Conservation (phyloP, 176 grass and related monocot genomes). For the Alloteropsis semialata region DNA sequence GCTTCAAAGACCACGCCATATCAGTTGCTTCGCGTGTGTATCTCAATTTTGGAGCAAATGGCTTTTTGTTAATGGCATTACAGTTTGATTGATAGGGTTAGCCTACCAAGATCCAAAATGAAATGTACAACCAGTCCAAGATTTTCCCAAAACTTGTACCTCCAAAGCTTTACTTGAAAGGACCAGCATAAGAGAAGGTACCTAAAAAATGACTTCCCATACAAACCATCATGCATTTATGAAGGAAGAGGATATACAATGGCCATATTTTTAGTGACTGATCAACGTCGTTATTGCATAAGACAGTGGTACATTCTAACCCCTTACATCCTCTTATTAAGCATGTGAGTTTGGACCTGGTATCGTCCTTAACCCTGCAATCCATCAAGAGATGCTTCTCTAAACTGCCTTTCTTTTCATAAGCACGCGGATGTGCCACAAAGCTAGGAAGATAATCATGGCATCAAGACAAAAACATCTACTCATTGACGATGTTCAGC, state of each 20-base stretch:
- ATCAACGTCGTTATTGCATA: too few species aligned
- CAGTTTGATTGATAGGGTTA: conserved; percentile 2
- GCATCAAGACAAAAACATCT: neutral
- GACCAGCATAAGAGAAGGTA: neutral
- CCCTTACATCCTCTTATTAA: too few species aligned
- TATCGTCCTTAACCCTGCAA: too few species aligned
- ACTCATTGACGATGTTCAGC: neutral
- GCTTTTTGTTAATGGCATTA: conserved; percentile 2
- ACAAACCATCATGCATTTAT: neutral
- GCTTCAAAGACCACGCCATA: conserved; percentile 22
- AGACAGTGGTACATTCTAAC: too few species aligned
- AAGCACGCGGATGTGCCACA: neutral
- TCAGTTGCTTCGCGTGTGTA: conserved; percentile 37
- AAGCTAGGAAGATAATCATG: neutral
- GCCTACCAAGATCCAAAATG: conserved; percentile 12
- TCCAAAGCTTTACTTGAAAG: neutral
- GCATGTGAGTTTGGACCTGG: too few species aligned
- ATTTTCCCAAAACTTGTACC: neutral
- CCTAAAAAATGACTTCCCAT: neutral
- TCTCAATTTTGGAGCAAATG: neutral
- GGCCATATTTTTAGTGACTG: too few species aligned
- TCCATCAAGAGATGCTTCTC: too few species aligned
- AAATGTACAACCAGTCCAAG: neutral
- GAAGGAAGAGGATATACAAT: too few species aligned
- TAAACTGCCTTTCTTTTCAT: neutral